Conservation (phyloP, 169 alveolate species). For the Plasmodium vivax region DNA sequence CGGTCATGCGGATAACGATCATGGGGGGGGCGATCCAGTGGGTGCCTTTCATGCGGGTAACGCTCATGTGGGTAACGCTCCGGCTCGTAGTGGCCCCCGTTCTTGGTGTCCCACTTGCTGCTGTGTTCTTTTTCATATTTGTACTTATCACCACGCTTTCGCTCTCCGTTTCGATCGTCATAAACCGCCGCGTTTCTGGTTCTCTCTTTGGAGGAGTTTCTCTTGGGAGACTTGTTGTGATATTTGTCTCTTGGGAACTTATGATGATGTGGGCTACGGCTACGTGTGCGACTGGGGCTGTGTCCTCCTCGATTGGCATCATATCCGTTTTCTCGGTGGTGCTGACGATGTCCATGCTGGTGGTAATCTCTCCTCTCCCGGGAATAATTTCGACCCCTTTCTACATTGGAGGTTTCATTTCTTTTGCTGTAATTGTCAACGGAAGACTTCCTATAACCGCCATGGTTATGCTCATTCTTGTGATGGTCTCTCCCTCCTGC, state of each 20-base stretch:
- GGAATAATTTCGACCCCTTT: slow-evolving; percentile 31
- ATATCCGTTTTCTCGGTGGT: neutral
- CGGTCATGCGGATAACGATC: neutral
- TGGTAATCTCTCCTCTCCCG: slow-evolving; percentile 5
- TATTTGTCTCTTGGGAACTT: slow-evolving; percentile 20
- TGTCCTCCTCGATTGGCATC: neutral
- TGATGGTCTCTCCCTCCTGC: slow-evolving; percentile 25
- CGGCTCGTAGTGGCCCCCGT: neutral
- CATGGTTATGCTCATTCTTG: slow-evolving; percentile 16
- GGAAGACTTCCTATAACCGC: slow-evolving; percentile 15
- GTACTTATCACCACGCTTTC: slow-evolving; percentile 1
- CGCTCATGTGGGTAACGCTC: neutral
- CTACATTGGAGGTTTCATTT: slow-evolving; percentile 13
- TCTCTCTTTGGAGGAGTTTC: slow-evolving; percentile 37
- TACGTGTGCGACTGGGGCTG: neutral
- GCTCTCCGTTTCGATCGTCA: slow-evolving; percentile 23
- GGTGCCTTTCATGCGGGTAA: neutral
- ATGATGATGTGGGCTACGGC: slow-evolving; percentile 17
- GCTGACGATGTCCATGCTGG: neutral
- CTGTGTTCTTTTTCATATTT: slow-evolving; percentile 19
- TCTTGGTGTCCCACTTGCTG: neutral
- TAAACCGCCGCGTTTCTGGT: neutral
- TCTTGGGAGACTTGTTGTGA: slow-evolving; percentile 45
- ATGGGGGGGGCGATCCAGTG: neutral
- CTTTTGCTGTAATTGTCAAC: slow-evolving; percentile 5